Evolutionary conservation across 2,329 filamentous ascomycete species (phyloP), one percentile per base, ranked within the genome.

Genomic region (Scedosporium aurantiacum): DNA sequence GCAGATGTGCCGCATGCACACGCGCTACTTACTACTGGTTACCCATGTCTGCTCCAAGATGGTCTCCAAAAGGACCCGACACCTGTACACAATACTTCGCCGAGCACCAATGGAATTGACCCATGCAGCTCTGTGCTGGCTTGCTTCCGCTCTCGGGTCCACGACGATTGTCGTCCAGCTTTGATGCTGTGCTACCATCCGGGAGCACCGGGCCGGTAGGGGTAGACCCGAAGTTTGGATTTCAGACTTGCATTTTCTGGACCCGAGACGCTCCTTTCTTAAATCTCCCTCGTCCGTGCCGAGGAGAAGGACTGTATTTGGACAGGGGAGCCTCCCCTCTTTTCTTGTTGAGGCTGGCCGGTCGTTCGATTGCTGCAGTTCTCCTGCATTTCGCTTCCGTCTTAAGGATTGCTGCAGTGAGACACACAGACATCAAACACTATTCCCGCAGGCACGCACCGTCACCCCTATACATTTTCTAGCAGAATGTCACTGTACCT

Each of bases 381-480:
- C n/a, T 23, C 16, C 10, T 47, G 43, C 21, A 18, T 47, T 47
- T 47, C 16, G n/a, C 43, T 47, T 47, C 21, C 43, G 16, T 47
- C 16, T 47, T 23, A n/a, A n/a, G n/a, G 4, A 18, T 47, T 47
- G 4, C 18, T 12, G 8, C 43, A 47, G 16, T 2, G 7, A n/a
- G 6, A 5, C 2, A 47, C 5, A 47, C 43, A 47, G 32, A 18
- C 43, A 47, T 14, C n/a, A 23, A 18, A 7, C 37, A 16, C 6
- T 41, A 7, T 41, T 41, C 37, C 37, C 21, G 28, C 45, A n/a
- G 65, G 28, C 2, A 72, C n/a, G n/a, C n/a, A n/a, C n/a, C n/a
- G n/a, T 69, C 68, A 3, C 70, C 69, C 60, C 65, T 67, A 0
- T 82, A 82, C 69, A 72, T 82, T 14, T 70, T 70, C 56, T 67